Conservation (phyloP, 495 filamentous ascomycete species). For the Neurospora sp. region DNA sequence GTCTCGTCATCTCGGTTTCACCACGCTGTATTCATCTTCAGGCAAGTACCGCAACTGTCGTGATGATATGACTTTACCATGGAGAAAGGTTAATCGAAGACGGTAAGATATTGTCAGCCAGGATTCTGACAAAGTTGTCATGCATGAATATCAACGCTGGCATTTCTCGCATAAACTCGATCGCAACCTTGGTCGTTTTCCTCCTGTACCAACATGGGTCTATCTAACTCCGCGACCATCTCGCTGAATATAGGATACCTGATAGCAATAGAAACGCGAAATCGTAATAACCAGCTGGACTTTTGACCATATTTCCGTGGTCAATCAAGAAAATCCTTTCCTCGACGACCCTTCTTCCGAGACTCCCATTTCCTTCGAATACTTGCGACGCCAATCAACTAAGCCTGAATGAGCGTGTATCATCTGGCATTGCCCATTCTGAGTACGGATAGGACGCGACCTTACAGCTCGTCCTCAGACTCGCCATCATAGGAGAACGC, state of each 20-base stretch:
- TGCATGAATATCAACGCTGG: background rate
- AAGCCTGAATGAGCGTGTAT: background rate
- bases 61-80: background rate
- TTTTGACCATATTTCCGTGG: background rate
- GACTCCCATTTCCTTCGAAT: background rate
- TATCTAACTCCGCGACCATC: background rate
- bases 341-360: background rate
- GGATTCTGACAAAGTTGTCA: background rate
- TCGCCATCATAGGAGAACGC: background rate
- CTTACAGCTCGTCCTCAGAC: background rate
- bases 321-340: background rate
- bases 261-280: background rate
- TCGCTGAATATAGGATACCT: background rate
- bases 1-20: background rate
- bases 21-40: background rate
- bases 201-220: background rate
- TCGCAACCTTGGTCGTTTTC: background rate
- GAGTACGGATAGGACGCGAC: background rate
- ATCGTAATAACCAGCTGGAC: background rate
- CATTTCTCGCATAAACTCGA: background rate
- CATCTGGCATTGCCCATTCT: background rate
- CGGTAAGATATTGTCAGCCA: background rate
- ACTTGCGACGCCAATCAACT: background rate
- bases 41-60: background rate
- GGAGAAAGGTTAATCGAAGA: background rate